Evolutionary conservation across 139 green algal genomes (phyloP), one percentile per base, ranked within the genome.

Genomic region (Volvox reticuliferus): DNA sequence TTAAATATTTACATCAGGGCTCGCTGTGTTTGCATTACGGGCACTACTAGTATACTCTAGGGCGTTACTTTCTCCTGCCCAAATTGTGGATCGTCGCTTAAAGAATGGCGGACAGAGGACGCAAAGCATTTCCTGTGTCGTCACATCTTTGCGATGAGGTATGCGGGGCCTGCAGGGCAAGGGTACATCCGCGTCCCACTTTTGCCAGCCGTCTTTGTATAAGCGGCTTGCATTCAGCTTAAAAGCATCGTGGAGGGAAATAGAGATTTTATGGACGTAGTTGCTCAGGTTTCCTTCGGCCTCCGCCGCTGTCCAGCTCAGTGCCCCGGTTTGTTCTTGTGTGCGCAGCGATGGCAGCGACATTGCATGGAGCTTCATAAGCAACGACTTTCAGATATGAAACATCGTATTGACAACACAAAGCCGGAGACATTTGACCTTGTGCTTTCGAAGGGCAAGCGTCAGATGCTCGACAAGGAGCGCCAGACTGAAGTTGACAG

Each of bases 291-390:
- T 32, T 63, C 30, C 14, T n/a, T 65, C 0, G 81, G 81, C 55
- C 24, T 79, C 18, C 71, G 35, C 79, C 79, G 28, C 79, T 73
- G 68, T 33, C 44, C 79, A 86, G 55, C 79, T 30, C 44, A 69
- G 68, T 65, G 55, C 16, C 79, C 55, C 28, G 44, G 62, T 86
- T 73, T 67, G 44, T 36, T 37, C 62, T 26, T 37, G 36, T 69
- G 17, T 61, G 18, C 68, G 77, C 91, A 93, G 91, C 36, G 61
- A 73, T 93, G 91, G 91, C 79, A 91, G 37, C 75, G 65, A 28
- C 85, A 91, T n/a, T 88, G 80, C 55, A 68, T 81, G 67, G 79
- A 91, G 0, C 79, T 91, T 12, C 91, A 93, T 80, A 93, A 89
- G 91, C 50, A 93, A 32, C 79, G 91, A 30, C 91, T 93, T n/a